Evolutionary conservation across 2,329 filamentous ascomycete species (phyloP).

Genomic region (Aspergillus clavatus): DNA sequence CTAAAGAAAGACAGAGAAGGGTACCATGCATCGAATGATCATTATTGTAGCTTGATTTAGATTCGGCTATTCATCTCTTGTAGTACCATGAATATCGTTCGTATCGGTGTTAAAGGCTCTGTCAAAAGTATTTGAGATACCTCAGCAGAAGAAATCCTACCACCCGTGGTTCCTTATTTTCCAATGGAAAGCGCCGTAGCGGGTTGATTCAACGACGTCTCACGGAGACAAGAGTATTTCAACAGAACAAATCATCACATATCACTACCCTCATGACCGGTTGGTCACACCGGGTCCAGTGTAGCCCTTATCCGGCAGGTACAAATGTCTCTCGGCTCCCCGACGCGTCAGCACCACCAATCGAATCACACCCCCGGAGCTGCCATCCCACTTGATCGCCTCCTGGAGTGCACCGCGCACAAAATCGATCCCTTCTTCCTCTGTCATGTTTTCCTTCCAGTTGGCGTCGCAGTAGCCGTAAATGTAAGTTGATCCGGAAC

Average conservation of each 20-base stretch:
- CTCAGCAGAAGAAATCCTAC: too few species aligned
- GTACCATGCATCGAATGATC: neutral
- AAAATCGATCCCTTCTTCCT: conserved; percentile 83
- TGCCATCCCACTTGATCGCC: conserved; percentile 99
- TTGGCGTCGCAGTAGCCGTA: conserved; percentile 97
- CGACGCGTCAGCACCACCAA: conserved; percentile 92
- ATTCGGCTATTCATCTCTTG: neutral
- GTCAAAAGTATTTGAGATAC: too few species aligned
- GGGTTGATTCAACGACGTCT: too few species aligned
- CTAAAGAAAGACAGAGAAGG: neutral
- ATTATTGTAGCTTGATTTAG: neutral
- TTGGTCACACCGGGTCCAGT: conserved; percentile 59
- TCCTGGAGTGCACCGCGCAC: conserved; percentile 87
- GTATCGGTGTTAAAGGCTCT: too few species aligned
- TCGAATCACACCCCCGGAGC: conserved; percentile 94
- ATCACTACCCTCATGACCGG: conserved; percentile 19
- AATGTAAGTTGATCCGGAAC: conserved; percentile 97
- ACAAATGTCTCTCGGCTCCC: conserved; percentile 88
- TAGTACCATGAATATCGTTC: too few species aligned
- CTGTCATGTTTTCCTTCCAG: conserved; percentile 93
- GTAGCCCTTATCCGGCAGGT: conserved; percentile 90
- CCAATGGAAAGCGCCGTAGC: too few species aligned
- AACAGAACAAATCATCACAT: conserved; percentile 21
- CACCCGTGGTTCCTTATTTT: too few species aligned
- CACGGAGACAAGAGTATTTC: conserved; percentile 2